These are phyloP conservation scores for Ceriops decandra DNA, from an alignment of 345 rosid genomes.

Conservation along the genomic window DNA sequence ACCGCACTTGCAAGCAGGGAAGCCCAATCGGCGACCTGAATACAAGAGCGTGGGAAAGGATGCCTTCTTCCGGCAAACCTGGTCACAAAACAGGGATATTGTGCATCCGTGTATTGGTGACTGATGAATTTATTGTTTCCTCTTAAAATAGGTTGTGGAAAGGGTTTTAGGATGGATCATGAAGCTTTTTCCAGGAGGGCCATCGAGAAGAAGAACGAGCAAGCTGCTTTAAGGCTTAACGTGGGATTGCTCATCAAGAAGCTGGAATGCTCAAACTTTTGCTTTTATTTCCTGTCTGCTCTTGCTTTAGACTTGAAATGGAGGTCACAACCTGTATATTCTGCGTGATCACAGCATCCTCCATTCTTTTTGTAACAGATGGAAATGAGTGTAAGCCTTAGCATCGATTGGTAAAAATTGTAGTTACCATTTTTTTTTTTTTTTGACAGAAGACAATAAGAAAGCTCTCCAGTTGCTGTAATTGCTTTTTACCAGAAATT, in stretches of 20 bases:
- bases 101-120: background rate
- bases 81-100: background rate
- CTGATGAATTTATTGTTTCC: background rate
- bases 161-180: conserved; percentile 98
- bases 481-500: conserved; percentile 2
- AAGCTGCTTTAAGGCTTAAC: conserved; percentile 54
- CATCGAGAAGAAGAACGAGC: conserved; percentile 76
- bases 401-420: conserved; percentile 16
- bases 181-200: conserved; percentile 97
- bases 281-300: conserved; percentile 2
- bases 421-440: conserved; percentile 10
- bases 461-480: conserved; percentile 14
- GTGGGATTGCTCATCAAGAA: conserved; percentile 15
- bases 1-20: too few species aligned
- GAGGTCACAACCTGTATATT: conserved; percentile 42
- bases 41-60: too few species aligned
- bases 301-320: conserved; percentile 17
- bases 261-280: background rate
- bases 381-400: conserved; percentile 16
- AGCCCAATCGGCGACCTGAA: too few species aligned
- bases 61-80: too few species aligned
- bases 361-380: conserved; percentile 34
- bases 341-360: conserved; percentile 25
- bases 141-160: conserved; percentile 71
- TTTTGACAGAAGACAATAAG: conserved; percentile 25